Evolutionary conservation across 345 rosid genomes (phyloP), one percentile per base, ranked within the genome.

Genomic region (Melaleuca quinquenervia): DNA sequence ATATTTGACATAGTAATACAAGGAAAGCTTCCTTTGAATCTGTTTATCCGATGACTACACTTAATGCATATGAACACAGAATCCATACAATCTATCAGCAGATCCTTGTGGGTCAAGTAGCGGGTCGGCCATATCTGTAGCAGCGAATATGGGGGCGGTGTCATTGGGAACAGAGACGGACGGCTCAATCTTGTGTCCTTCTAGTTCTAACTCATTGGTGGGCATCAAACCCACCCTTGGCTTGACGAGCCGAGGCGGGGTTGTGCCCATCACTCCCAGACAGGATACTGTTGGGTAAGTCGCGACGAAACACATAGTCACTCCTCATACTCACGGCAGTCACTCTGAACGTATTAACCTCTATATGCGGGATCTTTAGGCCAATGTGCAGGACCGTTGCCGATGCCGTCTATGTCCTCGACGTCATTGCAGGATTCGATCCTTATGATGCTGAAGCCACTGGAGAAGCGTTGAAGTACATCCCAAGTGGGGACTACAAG

Each of bases 221-320:
- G 98, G 99, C 26, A 78, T 95, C 86, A 95, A 96, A 83, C 98
- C 97, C 55, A 96, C 90, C 0, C 91, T 93, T 55, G 97, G 96
- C 58, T 93, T 96, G 85, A 95, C 98, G 3, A 95, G 98, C 88
- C 87, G 93, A 84, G 95, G 93, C 9, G 96, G 98, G 5, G 96
- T 93, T 82, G 86, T 94, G 82, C 98, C 96, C 32, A 5, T 96
- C 70, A 90, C 95, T 36, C 91, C 86, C 21, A 90, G 93, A 52
- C 98, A 91, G 85, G 99, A 94, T 89, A 91, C 89, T 26, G 56
- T 94, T 6, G 98, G 98, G 95, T 94, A 70, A 44, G 45, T 16
- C 20, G 76, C 2, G 41, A 11, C 29, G 24, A 64, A 64, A 29
- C 3, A 64, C 76, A 2, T 29, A 18, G 11, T 29, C 11, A 7